Evolutionary conservation across 495 filamentous ascomycete genomes (phyloP).

Genomic region (Xylaria longipes): DNA sequence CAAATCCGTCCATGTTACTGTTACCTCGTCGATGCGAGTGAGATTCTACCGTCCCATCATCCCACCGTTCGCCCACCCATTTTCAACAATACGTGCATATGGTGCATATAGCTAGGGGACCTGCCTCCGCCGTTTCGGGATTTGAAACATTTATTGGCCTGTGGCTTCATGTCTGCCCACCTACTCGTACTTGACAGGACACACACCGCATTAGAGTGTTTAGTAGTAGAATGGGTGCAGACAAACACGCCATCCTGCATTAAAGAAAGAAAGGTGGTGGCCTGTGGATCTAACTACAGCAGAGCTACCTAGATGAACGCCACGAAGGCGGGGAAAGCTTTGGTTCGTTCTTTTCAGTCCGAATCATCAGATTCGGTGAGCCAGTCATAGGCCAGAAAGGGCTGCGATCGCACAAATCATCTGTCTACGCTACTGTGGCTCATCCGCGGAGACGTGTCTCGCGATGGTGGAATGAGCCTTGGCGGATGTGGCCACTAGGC

Average conservation of each 20-base stretch:
- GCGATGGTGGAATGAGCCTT: neutral
- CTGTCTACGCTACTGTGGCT: constrained; percentile 2
- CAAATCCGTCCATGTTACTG: constrained; percentile 17
- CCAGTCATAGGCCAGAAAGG: neutral
- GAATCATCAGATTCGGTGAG: constrained; percentile 20
- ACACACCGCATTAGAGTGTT: neutral
- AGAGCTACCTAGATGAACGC: neutral
- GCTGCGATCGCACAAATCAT: constrained; percentile 6
- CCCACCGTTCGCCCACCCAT: constrained; percentile 1
- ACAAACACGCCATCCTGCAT: constrained; percentile 1
- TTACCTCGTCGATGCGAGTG: constrained; percentile 16
- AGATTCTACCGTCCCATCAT: constrained; percentile 4
- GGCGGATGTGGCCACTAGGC: constrained; percentile 18
- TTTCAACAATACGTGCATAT: constrained; percentile 15
- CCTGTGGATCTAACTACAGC: neutral
- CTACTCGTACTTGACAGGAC: neutral
- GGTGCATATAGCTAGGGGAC: constrained; percentile 15
- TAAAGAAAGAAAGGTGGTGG: neutral
- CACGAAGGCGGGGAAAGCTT: constrained; percentile 19
- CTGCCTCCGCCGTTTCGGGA: constrained; percentile 22
- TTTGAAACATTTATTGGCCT: constrained; percentile 18
- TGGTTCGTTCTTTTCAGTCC: constrained; percentile 3
- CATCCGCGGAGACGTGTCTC: constrained; percentile 1
- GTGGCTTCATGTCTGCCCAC: neutral
- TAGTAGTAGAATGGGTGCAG: neutral